Conservation (phyloP, 768 basidiomycete genomes). For the Xerocomus potaroensis region DNA sequence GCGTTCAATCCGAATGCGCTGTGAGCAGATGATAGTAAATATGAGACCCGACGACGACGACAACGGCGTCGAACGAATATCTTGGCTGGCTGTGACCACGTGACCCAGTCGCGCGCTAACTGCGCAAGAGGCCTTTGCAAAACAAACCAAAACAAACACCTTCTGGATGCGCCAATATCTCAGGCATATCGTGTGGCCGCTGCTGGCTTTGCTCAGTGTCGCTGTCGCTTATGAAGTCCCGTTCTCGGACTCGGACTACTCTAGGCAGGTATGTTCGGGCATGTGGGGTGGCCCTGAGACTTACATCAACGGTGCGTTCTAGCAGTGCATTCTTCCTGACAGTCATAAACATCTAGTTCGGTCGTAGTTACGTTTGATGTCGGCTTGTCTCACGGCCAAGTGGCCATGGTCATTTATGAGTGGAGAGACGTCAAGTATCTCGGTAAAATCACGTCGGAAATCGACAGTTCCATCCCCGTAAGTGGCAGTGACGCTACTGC, state of each 20-base stretch:
- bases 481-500: constrained; percentile 30
- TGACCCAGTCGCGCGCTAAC: constrained; percentile 17
- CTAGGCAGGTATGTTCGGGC: constrained; percentile 89
- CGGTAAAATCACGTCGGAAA: constrained; percentile 59
- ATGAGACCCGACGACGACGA: constrained; percentile 1
- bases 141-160: constrained; percentile 29
- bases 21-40: background rate
- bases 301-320: constrained; percentile 73
- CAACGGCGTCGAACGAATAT: background rate
- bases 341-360: constrained; percentile 15
- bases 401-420: constrained; percentile 95
- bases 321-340: constrained; percentile 1
- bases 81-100: constrained; percentile 19
- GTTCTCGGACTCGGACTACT: constrained; percentile 73
- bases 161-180: constrained; percentile 26
- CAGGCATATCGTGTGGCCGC: constrained; percentile 10
- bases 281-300: constrained; percentile 85
- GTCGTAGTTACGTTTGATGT: constrained; percentile 69
- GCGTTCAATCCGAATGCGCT: background rate
- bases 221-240: constrained; percentile 56
- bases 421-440: constrained; percentile 86
- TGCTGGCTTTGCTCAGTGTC: constrained; percentile 29
- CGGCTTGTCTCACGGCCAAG: constrained; percentile 70
- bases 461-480: constrained; percentile 60
- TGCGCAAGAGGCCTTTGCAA: constrained; percentile 6